Conservation (phyloP, 495 filamentous ascomycete genomes). For the Tuber microsphaerosporum region DNA sequence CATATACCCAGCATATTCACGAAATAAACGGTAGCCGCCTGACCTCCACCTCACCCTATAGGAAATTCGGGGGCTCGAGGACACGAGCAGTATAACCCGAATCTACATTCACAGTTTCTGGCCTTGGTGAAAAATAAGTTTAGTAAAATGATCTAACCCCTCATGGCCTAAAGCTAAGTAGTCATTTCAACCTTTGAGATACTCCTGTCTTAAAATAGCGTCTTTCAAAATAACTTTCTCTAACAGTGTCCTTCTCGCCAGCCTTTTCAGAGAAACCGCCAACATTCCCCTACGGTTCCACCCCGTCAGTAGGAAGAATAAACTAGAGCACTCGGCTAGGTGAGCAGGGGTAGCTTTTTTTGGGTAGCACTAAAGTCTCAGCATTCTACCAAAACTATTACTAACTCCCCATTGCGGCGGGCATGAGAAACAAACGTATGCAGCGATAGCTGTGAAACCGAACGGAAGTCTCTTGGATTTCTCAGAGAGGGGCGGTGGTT, state of each 20-base stretch:
- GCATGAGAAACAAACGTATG: background rate
- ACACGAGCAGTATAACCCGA: too few relatives aligned
- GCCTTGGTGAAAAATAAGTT: too few relatives aligned
- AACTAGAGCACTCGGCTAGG: too few relatives aligned
- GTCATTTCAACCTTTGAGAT: background rate
- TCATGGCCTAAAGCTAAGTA: background rate
- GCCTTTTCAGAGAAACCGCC: background rate
- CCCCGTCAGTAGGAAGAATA: background rate
- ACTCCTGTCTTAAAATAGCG: background rate
- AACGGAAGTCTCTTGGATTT: background rate
- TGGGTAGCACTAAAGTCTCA: background rate
- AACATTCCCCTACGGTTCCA: background rate
- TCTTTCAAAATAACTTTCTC: background rate
- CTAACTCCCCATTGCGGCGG: background rate
- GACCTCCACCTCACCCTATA: too few relatives aligned
- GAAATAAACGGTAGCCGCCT: too few relatives aligned
- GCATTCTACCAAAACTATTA: background rate
- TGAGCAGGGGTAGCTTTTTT: background rate
- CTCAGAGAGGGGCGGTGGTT: background rate
- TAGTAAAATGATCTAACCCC: background rate
- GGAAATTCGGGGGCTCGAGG: too few relatives aligned
- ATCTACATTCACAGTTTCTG: too few relatives aligned
- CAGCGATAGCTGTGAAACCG: background rate
- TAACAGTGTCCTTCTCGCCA: background rate
- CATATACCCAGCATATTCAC: too few relatives aligned